Evolutionary conservation across 306 rosid genomes (phyloP).

Genomic region (Fragaria vesca): DNA sequence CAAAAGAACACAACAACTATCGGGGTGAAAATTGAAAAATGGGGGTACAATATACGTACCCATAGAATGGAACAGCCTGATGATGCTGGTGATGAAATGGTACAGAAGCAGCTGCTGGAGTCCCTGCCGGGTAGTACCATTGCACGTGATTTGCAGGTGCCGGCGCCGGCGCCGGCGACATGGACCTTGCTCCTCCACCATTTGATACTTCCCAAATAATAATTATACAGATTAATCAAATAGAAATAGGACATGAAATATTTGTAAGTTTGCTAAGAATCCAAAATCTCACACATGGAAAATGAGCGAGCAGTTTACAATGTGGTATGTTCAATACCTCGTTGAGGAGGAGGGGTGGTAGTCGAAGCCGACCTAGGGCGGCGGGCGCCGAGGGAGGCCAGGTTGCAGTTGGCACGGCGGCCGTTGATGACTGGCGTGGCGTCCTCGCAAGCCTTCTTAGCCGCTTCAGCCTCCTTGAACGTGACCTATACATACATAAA

Average conservation of each 20-base stretch:
- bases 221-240: background rate
- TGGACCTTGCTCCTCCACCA: conserved; percentile 51
- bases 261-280: background rate
- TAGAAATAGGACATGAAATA: background rate
- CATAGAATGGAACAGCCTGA: conserved; percentile 62
- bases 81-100: conserved; percentile 55
- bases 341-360: conserved; percentile 46
- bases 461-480: conserved; percentile 73
- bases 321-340: conserved; percentile 26
- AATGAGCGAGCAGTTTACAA: background rate
- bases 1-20: background rate
- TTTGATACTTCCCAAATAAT: conserved; percentile 35
- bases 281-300: background rate
- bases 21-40: background rate
- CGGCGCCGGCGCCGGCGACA: conserved; percentile 24
- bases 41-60: conserved; percentile 33
- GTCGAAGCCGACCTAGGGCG: conserved; percentile 48
- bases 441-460: conserved; percentile 88
- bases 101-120: conserved; percentile 34
- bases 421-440: conserved; percentile 68
- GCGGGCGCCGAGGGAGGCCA: conserved; percentile 79
- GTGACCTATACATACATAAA: conserved; percentile 47
- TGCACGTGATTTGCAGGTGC: conserved; percentile 58
- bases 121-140: conserved; percentile 70
- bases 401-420: conserved; percentile 81